Conservation (phyloP, 1,284 basidiomycete genomes). For the Tranzscheliella williamsii region DNA sequence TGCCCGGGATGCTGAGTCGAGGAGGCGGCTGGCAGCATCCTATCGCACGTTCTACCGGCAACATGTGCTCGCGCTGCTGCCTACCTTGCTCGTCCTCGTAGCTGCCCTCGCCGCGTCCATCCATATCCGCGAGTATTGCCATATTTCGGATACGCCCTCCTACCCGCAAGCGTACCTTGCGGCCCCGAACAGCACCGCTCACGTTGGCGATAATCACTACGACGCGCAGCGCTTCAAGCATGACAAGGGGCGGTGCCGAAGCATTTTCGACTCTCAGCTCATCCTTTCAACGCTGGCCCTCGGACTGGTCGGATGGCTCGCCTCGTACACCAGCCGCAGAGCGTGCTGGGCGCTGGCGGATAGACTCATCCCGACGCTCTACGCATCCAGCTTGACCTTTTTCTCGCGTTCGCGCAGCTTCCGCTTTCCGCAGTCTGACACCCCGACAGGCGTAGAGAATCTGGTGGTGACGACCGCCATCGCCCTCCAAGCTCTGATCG, state of each 20-base stretch:
- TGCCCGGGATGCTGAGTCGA: constrained; percentile 1
- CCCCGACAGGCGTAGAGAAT: constrained; percentile 9
- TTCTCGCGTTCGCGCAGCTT: constrained; percentile 13
- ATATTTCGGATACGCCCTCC: too few species aligned
- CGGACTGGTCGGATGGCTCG: constrained; percentile 32
- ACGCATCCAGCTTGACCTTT: constrained; percentile 10
- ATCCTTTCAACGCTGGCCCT: constrained; percentile 16
- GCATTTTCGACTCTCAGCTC: constrained; percentile 25
- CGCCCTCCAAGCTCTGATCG: constrained; percentile 27
- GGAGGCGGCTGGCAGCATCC: constrained; percentile 11
- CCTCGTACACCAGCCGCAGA: constrained; percentile 27
- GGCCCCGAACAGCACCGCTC: too few species aligned
- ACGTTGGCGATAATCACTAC: too few species aligned
- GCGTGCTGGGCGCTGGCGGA: constrained; percentile 29
- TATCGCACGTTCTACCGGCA: constrained; percentile 20
- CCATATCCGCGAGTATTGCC: constrained; percentile 18
- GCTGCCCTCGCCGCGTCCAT: constrained; percentile 10
- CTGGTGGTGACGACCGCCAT: constrained; percentile 21
- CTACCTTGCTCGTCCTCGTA: constrained; percentile 12
- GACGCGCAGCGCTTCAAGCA: too few species aligned
- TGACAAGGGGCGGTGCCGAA: constrained; percentile 17
- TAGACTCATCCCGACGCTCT: constrained; percentile 24
- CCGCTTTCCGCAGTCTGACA: constrained; percentile 4
- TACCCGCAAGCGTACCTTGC: too few species aligned
- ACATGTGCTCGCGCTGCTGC: constrained; percentile 14